Evolutionary conservation across 352 stramenopile species (phyloP), one percentile per base, ranked within the genome.

Genomic region (Phytophthora crassamura): DNA sequence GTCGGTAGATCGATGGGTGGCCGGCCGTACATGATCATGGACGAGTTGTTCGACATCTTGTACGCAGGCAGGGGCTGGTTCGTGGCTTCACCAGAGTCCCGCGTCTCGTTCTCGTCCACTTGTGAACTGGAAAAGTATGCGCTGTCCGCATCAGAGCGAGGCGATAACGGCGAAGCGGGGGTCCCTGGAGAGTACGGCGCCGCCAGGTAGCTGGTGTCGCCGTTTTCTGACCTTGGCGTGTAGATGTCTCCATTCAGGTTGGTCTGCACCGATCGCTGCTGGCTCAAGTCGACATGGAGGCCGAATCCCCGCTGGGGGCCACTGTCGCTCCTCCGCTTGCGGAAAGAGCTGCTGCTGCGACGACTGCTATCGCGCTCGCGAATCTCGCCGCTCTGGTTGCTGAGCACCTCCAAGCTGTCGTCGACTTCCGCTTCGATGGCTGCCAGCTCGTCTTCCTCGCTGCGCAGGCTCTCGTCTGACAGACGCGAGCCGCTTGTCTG

Each of bases 381-480:
- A 30, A 79, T 75, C 43, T 90, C 82, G 25, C 82, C 77, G 43
- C 82, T 91, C 59, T 79, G 80, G n/a, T 75, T 79, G 64, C 85
- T 93, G 20, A 90, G 67, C 16, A 93, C 81, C 41, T 93, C 85
- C 39, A 93, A 72, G 58, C 88, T 84, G 22, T 93, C 85, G 55
- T 93, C 85, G 40, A 93, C 85, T 56, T 91, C 82, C 45, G 82
- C 82, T 72, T 90, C 80, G 47, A 93, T 93, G 25, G 57, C 81
- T 51, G 80, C 82, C 50, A 85, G 57, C 49, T 89, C 80, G 40
- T 92, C 82, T 50, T 85, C 77, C 53, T 90, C 78, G 69, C 74
- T 90, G 33, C 76, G 79, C n/a, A 75, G 62, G 42, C 78, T 89
- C 48, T 77, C 67, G 9, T 64, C 77, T 4, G 82, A 91, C 32